phyloP scores from a whole-genome alignment of 2,329 filamentous ascomycete species.

The Niveomyces coronatus region DNA sequence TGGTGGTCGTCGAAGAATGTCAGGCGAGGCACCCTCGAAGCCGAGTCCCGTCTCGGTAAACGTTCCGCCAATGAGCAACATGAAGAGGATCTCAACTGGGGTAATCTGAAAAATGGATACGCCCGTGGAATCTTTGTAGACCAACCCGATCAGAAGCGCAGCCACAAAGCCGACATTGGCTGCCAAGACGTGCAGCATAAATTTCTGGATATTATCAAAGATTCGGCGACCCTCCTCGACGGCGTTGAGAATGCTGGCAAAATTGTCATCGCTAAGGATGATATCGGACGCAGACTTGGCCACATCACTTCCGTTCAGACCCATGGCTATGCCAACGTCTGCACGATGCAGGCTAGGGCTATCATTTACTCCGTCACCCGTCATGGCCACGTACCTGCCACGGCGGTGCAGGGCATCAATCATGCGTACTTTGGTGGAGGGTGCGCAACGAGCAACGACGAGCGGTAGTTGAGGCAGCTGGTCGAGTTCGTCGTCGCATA shows the following conservation, averaged over 20 bases:
- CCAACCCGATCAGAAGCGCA: conserved; percentile 55
- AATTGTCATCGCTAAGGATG: conserved; percentile 61
- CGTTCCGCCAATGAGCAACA: conserved; percentile 62
- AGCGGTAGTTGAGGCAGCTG: conserved; percentile 50
- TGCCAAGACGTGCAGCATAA: conserved; percentile 54
- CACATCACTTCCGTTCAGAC: conserved; percentile 55
- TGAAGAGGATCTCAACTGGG: conserved; percentile 64
- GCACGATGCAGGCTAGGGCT: conserved; percentile 55
- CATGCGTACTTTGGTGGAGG: conserved; percentile 63
- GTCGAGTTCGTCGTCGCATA: conserved; percentile 53
- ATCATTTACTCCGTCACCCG: conserved; percentile 62
- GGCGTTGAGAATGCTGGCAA: conserved; percentile 31
- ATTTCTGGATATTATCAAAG: conserved; percentile 64
- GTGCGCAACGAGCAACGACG: conserved; percentile 61
- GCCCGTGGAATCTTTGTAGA: conserved; percentile 53
- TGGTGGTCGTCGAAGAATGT: conserved; percentile 56
- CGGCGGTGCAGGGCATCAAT: conserved; percentile 62
- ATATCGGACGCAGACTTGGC: conserved; percentile 58
- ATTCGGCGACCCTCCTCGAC: conserved; percentile 58
- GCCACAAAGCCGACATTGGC: conserved; percentile 59
- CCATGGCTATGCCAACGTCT: conserved; percentile 64
- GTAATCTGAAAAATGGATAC: conserved; percentile 60
- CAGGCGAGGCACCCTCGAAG: conserved; percentile 55
- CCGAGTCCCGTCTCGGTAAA: conserved; percentile 64
- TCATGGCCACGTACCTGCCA: conserved; percentile 54